A percentile compares a stretch with the other conserved stretches of the same genome.
Conservation (phyloP, 345 rosid genomes). For the Syzygium grande region DNA sequence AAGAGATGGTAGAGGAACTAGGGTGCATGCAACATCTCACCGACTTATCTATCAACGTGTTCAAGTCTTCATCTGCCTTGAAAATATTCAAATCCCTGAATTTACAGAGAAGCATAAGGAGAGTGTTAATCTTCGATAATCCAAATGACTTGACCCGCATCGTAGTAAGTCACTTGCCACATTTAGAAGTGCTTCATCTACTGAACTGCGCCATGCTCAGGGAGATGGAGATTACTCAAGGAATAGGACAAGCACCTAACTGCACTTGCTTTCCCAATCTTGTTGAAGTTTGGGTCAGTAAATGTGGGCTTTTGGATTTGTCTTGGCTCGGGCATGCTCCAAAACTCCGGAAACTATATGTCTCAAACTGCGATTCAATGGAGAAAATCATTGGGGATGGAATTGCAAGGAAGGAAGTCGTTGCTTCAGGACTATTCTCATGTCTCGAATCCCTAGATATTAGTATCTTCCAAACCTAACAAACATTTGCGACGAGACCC, state of each 20-base stretch:
- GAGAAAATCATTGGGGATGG: neutral
- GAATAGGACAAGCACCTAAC: neutral
- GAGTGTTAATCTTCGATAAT: neutral
- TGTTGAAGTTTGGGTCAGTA: fast-evolving
- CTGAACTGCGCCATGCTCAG: neutral
- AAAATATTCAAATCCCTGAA: neutral
- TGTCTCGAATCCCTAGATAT: neutral
- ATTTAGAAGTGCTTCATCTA: neutral
- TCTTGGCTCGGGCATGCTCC: neutral
- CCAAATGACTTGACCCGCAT: neutral
- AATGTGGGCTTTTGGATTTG: neutral
- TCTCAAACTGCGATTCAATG: fast-evolving
- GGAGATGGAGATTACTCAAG: too few relatives aligned
- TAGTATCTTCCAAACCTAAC: neutral
- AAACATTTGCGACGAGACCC: neutral
- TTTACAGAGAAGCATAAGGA: neutral
- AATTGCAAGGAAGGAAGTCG: neutral
- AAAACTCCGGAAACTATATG: fast-evolving
- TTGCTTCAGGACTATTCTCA: too few relatives aligned
- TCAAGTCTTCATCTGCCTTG: neutral
- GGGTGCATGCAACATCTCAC: neutral
- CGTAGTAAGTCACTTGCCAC: too few relatives aligned
- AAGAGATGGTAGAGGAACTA: neutral
- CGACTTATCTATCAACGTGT: too few relatives aligned
- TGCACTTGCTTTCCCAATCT: neutral